phyloP scores from a whole-genome alignment of 2,329 filamentous ascomycete species.

The Penicillium fuscoglaucum region DNA sequence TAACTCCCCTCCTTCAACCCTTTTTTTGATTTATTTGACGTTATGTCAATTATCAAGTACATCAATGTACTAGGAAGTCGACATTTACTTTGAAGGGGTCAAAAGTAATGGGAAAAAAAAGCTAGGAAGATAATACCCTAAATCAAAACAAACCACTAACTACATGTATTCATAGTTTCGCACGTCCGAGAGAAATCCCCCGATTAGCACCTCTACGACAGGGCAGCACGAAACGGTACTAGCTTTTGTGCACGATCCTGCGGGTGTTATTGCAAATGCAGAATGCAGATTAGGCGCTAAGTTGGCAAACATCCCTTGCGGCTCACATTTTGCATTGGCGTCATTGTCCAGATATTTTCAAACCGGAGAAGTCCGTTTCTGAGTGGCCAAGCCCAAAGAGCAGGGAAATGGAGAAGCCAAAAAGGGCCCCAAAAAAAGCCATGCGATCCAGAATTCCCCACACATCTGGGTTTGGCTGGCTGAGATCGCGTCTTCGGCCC shows the following conservation, averaged over 20 bases:
- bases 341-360: slow-evolving; percentile 13
- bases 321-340: slow-evolving; percentile 25
- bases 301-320: slow-evolving; percentile 24
- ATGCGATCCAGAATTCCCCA: slow-evolving; percentile 26
- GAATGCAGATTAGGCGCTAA: slow-evolving; percentile 10
- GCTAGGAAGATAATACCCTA: neutral
- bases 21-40: neutral
- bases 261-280: slow-evolving; percentile 13
- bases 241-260: slow-evolving; percentile 14
- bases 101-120: neutral
- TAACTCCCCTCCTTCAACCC: slow-evolving; percentile 9
- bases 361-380: slow-evolving; percentile 24
- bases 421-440: slow-evolving; percentile 8
- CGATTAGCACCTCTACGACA: slow-evolving; percentile 2
- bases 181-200: slow-evolving; percentile 2
- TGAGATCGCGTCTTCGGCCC: slow-evolving; percentile 22
- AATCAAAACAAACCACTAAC: neutral
- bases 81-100: neutral
- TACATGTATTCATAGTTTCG: neutral
- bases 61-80: neutral
- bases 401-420: slow-evolving; percentile 5
- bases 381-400: slow-evolving; percentile 10
- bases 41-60: neutral
- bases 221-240: slow-evolving; percentile 5
- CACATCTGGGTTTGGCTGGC: slow-evolving; percentile 26